phyloP scores from a whole-genome alignment of 2,329 filamentous ascomycete genomes.

The Pseudocercospora fuligena region DNA sequence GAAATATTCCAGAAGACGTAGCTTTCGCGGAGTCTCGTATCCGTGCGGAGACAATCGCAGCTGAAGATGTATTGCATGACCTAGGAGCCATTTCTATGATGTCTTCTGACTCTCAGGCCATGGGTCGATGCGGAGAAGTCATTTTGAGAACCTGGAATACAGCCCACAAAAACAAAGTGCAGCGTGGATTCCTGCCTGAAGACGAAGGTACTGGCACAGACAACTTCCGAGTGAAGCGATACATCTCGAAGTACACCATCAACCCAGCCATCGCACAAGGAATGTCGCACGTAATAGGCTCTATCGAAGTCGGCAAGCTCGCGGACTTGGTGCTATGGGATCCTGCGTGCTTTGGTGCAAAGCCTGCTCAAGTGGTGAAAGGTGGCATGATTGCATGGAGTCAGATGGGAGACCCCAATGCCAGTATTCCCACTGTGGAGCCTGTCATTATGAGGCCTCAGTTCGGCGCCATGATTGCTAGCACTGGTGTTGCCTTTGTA shows the following conservation, averaged over 20 bases:
- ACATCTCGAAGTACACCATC: conserved; percentile 94
- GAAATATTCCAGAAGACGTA: conserved; percentile 92
- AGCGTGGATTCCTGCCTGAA: conserved; percentile 76
- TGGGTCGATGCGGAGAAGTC: conserved; percentile 95
- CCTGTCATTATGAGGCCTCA: conserved; percentile 83
- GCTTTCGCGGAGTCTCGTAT: conserved; percentile 95
- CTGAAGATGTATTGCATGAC: conserved; percentile 94
- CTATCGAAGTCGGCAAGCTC: conserved; percentile 84
- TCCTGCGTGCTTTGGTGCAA: conserved; percentile 82
- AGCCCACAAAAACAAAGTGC: conserved; percentile 92
- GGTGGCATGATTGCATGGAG: conserved; percentile 82
- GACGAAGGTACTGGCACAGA: conserved; percentile 81
- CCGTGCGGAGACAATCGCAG: conserved; percentile 92
- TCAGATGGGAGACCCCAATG: conserved; percentile 70
- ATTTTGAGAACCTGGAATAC: conserved; percentile 95
- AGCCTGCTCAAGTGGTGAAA: conserved; percentile 82
- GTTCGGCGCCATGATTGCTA: conserved; percentile 72
- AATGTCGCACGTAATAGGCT: conserved; percentile 84
- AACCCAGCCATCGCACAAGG: conserved; percentile 92
- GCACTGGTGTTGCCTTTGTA: conserved; percentile 78
- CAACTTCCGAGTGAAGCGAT: conserved; percentile 90
- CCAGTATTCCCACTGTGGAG: conserved; percentile 81
- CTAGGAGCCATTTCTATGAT: conserved; percentile 97
- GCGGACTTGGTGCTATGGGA: conserved; percentile 90
- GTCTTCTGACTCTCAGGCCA: conserved; percentile 92